phyloP scores from a whole-genome alignment of 345 rosid genomes.

The Angophora floribunda region DNA sequence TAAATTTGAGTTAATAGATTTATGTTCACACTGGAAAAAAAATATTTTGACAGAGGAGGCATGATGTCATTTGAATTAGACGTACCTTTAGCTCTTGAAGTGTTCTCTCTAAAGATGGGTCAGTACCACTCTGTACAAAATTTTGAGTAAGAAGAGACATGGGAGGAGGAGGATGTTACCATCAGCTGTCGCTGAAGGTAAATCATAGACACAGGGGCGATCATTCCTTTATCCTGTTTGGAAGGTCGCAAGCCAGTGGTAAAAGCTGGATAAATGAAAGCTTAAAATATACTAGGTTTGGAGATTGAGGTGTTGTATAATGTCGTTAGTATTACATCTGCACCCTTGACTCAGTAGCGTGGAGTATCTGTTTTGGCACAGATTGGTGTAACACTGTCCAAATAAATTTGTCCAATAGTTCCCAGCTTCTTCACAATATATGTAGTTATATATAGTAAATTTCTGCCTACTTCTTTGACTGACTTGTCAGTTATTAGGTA shows the following conservation, averaged over 20 bases:
- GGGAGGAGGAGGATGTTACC: not conserved
- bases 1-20: not conserved
- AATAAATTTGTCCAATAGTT: not conserved
- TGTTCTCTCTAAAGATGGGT: not conserved
- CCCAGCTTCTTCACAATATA: not conserved
- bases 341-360: not conserved
- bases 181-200: not conserved
- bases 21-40: not conserved
- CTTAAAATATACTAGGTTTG: not conserved
- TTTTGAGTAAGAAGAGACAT: not conserved
- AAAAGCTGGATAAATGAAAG: not conserved
- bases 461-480: not conserved
- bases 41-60: not conserved
- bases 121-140: not conserved
- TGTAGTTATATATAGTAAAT: not conserved
- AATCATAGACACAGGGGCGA: not conserved
- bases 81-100: not conserved
- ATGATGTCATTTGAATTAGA: not conserved
- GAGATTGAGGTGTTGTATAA: not conserved
- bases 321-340: not conserved
- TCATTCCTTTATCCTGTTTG: not conserved
- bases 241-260: not conserved
- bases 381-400: not conserved
- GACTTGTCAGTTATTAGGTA: conserved; percentile 27
- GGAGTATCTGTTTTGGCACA: not conserved